Percentiles rank a stretch among this genome's conserved stretches.
Evolutionary conservation across 768 basidiomycete species (phyloP).

Genomic region (Boletus reticuloceps): DNA sequence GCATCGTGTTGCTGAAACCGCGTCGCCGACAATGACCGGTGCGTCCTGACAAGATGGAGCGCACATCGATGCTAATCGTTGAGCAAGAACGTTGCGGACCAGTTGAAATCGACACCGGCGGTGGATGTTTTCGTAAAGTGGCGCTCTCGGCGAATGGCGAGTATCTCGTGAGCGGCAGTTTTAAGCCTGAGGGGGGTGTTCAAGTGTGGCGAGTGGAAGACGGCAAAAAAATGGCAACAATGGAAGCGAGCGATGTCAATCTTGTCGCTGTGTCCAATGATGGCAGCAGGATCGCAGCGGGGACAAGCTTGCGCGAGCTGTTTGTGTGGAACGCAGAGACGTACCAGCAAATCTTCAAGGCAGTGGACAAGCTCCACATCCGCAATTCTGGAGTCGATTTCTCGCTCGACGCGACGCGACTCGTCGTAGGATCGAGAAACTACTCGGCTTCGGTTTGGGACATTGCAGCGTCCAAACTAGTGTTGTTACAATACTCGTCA

Average conservation of each 20-base stretch:
- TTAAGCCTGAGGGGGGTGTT: no score
- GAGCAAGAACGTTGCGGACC: neutral
- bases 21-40: no score
- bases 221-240: neutral
- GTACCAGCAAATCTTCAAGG: neutral
- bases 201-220: neutral
- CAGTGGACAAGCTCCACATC: neutral
- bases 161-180: neutral
- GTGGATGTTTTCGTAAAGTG: accelerated
- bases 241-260: neutral
- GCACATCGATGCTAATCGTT: no score
- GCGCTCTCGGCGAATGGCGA: neutral
- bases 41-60: no score
- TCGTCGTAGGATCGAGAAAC: neutral
- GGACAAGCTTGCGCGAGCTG: neutral
- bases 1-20: no score
- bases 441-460: neutral
- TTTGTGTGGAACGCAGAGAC: neutral
- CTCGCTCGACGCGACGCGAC: neutral
- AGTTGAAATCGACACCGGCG: neutral
- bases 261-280: neutral
- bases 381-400: no score
- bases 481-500: neutral
- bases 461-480: neutral
- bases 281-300: neutral